Evolutionary conservation across 2,329 filamentous ascomycete species (phyloP).

Genomic region (Trichoderma koningii): DNA sequence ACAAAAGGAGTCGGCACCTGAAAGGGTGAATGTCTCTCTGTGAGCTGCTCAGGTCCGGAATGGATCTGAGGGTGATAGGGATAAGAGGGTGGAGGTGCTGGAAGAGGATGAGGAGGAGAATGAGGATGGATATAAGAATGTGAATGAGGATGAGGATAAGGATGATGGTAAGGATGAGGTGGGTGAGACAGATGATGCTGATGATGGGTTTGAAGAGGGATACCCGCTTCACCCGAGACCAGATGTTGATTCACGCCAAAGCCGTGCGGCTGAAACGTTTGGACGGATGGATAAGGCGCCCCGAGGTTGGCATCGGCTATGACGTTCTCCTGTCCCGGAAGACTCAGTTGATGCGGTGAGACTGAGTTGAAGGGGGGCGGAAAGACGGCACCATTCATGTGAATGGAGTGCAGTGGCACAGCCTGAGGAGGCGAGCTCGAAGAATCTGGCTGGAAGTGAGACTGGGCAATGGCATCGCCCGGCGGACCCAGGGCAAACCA

Average conservation of each 20-base stretch:
- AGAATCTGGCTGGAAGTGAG: conserved; percentile 8
- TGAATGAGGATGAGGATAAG: background rate
- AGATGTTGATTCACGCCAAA: background rate
- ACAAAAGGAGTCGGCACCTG: background rate
- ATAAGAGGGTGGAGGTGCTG: background rate
- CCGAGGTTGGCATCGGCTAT: conserved; percentile 4
- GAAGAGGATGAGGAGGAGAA: background rate
- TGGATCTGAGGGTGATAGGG: background rate
- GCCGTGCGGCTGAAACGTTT: background rate
- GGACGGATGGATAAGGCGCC: background rate
- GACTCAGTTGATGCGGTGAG: conserved; percentile 7
- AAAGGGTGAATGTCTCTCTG: background rate
- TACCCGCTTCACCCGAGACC: background rate
- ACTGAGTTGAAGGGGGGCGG: background rate
- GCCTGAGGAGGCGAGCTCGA: background rate
- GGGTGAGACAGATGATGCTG: background rate
- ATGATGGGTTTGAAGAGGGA: background rate
- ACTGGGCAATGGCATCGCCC: background rate
- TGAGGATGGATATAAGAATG: background rate
- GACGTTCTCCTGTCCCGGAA: background rate
- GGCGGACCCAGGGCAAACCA: background rate
- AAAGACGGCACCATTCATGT: background rate
- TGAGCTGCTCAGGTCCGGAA: background rate
- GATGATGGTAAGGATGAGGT: background rate
- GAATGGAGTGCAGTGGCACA: conserved; percentile 5